phyloP scores from a whole-genome alignment of 257 asterid genomes.

The Marsdenia floribunda region DNA sequence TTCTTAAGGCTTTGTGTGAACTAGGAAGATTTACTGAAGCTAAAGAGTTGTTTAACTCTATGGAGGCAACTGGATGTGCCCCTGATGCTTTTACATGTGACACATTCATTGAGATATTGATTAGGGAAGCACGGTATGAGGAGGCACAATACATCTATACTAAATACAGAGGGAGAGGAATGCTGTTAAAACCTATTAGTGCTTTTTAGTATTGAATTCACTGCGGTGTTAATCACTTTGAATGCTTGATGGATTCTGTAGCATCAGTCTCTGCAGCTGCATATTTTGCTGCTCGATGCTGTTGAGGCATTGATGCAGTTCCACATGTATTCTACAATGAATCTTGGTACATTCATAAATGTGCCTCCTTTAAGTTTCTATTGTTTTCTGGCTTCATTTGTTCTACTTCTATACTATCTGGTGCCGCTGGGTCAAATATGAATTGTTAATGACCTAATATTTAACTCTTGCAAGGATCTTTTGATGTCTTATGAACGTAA shows the following conservation, averaged over 20 bases:
- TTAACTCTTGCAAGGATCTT: neutral
- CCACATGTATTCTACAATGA: neutral
- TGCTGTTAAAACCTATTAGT: conserved; percentile 34
- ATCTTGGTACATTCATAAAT: neutral
- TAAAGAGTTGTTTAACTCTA: conserved; percentile 46
- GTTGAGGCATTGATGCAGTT: neutral
- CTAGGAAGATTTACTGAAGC: conserved; percentile 64
- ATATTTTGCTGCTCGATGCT: neutral
- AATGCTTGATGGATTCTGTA: neutral
- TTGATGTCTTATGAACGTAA: neutral
- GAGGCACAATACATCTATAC: conserved; percentile 55
- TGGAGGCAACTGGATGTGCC: conserved; percentile 66
- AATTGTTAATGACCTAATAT: neutral
- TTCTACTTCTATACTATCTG: neutral
- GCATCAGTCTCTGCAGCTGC: neutral
- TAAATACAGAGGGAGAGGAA: conserved; percentile 46
- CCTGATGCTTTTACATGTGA: conserved; percentile 63
- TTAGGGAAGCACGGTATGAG: conserved; percentile 42
- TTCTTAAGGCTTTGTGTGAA: conserved; percentile 60
- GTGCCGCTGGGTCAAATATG: neutral
- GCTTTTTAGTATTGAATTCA: conserved; percentile 18
- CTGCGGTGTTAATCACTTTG: neutral
- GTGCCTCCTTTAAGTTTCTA: neutral
- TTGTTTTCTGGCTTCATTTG: neutral
- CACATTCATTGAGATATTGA: conserved; percentile 41